Evolutionary conservation across 108 stramenopile species (phyloP).

Genomic region (Mediolabrus comicus): DNA sequence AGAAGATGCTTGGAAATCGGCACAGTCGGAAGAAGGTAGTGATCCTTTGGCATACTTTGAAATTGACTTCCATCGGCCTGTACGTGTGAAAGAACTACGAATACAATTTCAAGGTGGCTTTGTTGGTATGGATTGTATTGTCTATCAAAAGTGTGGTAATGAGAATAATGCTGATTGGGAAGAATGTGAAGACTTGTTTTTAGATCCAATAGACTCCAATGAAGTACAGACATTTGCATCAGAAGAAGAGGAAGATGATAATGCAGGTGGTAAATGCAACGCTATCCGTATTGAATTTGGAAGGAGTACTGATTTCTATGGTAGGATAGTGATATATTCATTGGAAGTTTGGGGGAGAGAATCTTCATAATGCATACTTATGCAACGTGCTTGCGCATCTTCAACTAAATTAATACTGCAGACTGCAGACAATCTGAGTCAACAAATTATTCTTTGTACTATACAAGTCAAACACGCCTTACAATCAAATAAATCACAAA

Average conservation of each 20-base stretch:
- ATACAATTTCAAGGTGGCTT: conserved; percentile 50
- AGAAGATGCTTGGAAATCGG: conserved; percentile 41
- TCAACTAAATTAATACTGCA: not conserved
- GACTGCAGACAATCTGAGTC: too few relatives aligned
- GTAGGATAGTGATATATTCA: conserved; percentile 46
- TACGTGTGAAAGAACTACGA: conserved; percentile 26
- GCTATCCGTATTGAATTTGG: conserved; percentile 43
- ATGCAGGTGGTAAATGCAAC: conserved; percentile 11
- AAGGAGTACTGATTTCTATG: conserved; percentile 45
- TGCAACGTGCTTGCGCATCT: too few relatives aligned
- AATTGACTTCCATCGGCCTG: conserved; percentile 37
- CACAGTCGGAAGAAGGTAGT: conserved; percentile 35
- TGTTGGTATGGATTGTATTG: conserved; percentile 42
- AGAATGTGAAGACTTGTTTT: conserved; percentile 37
- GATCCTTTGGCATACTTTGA: conserved; percentile 39
- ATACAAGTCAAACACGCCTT: too few relatives aligned
- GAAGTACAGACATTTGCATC: conserved; percentile 38
- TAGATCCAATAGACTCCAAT: conserved; percentile 42
- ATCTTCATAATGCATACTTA: not conserved
- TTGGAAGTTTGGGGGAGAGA: conserved; percentile 48
- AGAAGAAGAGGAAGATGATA: conserved; percentile 6
- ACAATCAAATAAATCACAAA: too few relatives aligned
- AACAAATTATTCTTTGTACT: too few relatives aligned
- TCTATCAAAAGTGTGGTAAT: conserved; percentile 20
- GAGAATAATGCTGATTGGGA: conserved; percentile 35